Evolutionary conservation across 2,329 filamentous ascomycete species (phyloP).

Genomic region (Hypoxylon rubiginosum): DNA sequence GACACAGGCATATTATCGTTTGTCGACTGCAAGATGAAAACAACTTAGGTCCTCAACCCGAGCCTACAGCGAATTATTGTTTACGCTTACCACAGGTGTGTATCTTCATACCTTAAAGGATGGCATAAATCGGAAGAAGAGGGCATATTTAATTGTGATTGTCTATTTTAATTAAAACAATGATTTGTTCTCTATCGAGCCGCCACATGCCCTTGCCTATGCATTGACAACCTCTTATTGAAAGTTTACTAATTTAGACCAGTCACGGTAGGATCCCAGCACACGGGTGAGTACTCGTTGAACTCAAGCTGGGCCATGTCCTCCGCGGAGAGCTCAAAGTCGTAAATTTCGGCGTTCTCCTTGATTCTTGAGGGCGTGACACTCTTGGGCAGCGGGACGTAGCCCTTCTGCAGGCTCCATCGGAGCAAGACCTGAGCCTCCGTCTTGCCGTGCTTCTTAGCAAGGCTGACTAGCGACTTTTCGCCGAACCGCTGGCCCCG

Average conservation of each 20-base stretch:
- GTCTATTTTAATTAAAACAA: background rate
- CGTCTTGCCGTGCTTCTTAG: conserved; percentile 79
- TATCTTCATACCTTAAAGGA: no score
- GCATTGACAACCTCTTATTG: background rate
- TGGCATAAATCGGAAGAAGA: background rate
- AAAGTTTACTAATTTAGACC: conserved; percentile 56
- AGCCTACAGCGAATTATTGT: no score
- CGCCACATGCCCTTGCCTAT: background rate
- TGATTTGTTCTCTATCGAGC: background rate
- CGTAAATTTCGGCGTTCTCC: conserved; percentile 70
- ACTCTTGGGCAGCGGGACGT: conserved; percentile 80
- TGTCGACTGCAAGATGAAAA: background rate
- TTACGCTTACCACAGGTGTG: no score
- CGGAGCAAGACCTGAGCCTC: conserved; percentile 83
- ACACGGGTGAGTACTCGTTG: conserved; percentile 65
- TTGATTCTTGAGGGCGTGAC: conserved; percentile 75
- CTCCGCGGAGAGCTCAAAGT: conserved; percentile 67
- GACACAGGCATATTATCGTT: background rate
- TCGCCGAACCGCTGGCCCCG: conserved; percentile 80
- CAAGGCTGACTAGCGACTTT: conserved; percentile 71
- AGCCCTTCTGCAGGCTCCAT: conserved; percentile 85
- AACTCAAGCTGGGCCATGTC: conserved; percentile 66
- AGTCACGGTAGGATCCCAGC: conserved; percentile 68
- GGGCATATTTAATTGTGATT: background rate
- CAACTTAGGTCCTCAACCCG: background rate